Conservation (phyloP, 495 filamentous ascomycete genomes). For the Astrocystis sublimbata region DNA sequence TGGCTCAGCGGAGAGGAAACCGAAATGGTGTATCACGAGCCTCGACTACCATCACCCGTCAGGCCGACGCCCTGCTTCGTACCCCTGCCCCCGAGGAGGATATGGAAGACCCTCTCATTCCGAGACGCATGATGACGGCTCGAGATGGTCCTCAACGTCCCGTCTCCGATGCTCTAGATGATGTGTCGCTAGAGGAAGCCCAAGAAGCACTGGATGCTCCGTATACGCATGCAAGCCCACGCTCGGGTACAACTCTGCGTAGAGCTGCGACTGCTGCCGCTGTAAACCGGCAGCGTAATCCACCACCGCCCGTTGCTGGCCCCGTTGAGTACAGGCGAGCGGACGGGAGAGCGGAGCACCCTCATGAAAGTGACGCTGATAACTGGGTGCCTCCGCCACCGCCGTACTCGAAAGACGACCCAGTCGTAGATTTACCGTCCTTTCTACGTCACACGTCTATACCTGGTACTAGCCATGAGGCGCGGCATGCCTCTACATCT, state of each 20-base stretch:
- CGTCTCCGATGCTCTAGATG: conserved; percentile 23
- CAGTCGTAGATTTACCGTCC: conserved; percentile 53
- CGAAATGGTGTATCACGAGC: conserved; percentile 40
- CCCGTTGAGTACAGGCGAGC: conserved; percentile 54
- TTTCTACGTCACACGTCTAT: conserved; percentile 45
- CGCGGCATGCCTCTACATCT: conserved; percentile 12
- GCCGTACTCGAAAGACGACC: conserved; percentile 73
- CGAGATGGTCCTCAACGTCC: conserved; percentile 12
- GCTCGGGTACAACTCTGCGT: conserved; percentile 71
- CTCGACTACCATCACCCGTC: conserved; percentile 34
- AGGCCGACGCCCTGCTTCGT: conserved; percentile 47
- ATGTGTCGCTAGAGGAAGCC: conserved; percentile 47
- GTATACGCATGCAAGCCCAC: conserved; percentile 77
- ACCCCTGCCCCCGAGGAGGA: conserved; percentile 43
- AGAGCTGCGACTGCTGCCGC: conserved; percentile 79
- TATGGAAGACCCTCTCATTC: conserved; percentile 45
- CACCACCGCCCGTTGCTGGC: conserved; percentile 42
- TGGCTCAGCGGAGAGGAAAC: conserved; percentile 54
- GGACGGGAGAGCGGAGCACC: conserved; percentile 67
- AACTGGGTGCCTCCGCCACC: conserved; percentile 95
- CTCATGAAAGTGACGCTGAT: conserved; percentile 87
- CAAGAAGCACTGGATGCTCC: conserved; percentile 65
- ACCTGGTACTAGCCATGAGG: conserved; percentile 14
- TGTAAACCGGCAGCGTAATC: conserved; percentile 63
- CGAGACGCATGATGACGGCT: conserved; percentile 39